Conservation (phyloP, 2,329 filamentous ascomycete genomes). For the Chaetomium globosum region DNA sequence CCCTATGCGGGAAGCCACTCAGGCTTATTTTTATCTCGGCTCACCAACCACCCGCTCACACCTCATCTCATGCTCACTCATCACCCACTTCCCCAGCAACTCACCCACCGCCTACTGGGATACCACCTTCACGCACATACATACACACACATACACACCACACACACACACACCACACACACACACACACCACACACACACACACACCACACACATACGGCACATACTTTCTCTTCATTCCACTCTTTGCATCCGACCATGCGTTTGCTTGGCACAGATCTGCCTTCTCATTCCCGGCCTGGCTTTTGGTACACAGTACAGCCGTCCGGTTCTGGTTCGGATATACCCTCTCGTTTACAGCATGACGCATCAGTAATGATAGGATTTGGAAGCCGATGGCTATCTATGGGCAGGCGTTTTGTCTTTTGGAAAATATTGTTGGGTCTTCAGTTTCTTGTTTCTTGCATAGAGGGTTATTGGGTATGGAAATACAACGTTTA, state of each 20-base stretch:
- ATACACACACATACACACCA: not conserved
- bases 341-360: constrained; percentile 17
- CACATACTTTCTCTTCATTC: constrained; percentile 11
- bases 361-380: constrained; percentile 7
- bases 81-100: not conserved
- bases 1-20: not conserved
- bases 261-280: constrained; percentile 8
- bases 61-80: constrained; percentile 2
- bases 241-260: not conserved
- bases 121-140: not conserved
- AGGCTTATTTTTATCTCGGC: constrained; percentile 21
- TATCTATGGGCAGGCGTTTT: constrained; percentile 10
- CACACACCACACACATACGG: not conserved
- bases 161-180: not conserved
- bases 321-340: constrained; percentile 7
- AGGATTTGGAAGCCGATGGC: not conserved
- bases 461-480: constrained; percentile 7
- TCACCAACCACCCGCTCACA: constrained; percentile 3
- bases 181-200: not conserved
- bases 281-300: not conserved
- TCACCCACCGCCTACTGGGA: not conserved
- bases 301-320: not conserved
- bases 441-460: constrained; percentile 1
- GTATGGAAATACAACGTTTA: not conserved
- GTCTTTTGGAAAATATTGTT: constrained; percentile 6